These are phyloP conservation scores for Pseudotulostoma volvatum DNA, from an alignment of 495 filamentous ascomycete genomes.

Conservation along the genomic window DNA sequence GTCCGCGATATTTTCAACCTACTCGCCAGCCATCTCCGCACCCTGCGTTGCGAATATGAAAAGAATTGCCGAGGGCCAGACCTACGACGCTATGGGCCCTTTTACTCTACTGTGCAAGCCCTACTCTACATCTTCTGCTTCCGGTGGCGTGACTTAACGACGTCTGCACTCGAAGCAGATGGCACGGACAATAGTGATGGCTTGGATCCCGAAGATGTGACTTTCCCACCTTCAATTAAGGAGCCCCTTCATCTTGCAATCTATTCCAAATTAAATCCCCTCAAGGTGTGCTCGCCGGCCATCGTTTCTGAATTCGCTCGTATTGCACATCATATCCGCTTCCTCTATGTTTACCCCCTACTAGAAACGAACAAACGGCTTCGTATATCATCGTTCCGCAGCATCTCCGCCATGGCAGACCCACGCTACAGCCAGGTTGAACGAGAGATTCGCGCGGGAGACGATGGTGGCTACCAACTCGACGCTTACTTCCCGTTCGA, in stretches of 20 bases:
- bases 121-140: conserved; percentile 95
- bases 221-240: conserved; percentile 58
- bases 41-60: conserved; percentile 47
- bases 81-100: conserved; percentile 61
- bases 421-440: conserved; percentile 27
- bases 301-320: conserved; percentile 87
- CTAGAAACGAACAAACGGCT: conserved; percentile 84
- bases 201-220: conserved; percentile 44
- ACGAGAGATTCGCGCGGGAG: conserved; percentile 46
- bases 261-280: conserved; percentile 75
- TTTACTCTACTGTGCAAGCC: conserved; percentile 82
- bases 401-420: conserved; percentile 16
- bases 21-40: conserved; percentile 54
- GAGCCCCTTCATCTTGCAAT: conserved; percentile 57
- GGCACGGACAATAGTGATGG: conserved; percentile 33
- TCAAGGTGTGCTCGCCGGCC: conserved; percentile 85
- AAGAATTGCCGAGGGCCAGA: conserved; percentile 62
- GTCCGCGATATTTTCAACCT: conserved; percentile 64
- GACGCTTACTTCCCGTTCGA: conserved; percentile 97
- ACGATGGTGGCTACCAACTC: conserved; percentile 57
- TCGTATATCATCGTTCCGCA: conserved; percentile 47
- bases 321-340: conserved; percentile 62
- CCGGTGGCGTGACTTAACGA: conserved; percentile 80
- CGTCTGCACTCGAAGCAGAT: conserved; percentile 32
- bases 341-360: conserved; percentile 74